Evolutionary conservation across 352 stramenopile species (phyloP).

Genomic region (Phytophthora vignae): DNA sequence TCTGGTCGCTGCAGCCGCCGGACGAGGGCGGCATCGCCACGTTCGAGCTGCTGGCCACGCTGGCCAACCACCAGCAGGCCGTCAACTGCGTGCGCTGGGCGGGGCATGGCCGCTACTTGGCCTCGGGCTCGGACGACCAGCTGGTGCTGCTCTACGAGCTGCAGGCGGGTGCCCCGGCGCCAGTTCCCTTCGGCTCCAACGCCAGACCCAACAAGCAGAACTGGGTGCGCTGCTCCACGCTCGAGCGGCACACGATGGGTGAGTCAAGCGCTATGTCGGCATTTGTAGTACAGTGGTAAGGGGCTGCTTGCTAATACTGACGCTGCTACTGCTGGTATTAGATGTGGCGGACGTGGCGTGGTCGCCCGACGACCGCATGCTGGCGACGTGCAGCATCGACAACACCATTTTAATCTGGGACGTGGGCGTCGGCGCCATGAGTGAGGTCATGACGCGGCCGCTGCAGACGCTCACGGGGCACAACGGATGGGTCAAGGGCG

Average conservation of each 20-base stretch:
- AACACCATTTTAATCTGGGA: conserved; percentile 91
- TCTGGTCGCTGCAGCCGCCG: conserved; percentile 71
- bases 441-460: conserved; percentile 80
- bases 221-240: conserved; percentile 80
- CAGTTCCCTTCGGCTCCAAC: conserved; percentile 86
- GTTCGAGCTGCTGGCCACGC: conserved; percentile 84
- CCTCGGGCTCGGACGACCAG: conserved; percentile 86
- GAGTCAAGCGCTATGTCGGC: not conserved
- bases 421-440: conserved; percentile 60
- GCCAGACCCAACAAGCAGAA: conserved; percentile 86
- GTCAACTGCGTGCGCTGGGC: conserved; percentile 91
- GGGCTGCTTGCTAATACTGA: conserved; percentile 6
- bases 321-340: conserved; percentile 24
- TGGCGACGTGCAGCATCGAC: conserved; percentile 91
- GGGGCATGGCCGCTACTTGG: conserved; percentile 78
- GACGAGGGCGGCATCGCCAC: conserved; percentile 55
- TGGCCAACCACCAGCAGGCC: conserved; percentile 84
- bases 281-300: too few species aligned
- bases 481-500: conserved; percentile 89
- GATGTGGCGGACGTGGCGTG: conserved; percentile 88
- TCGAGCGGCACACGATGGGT: conserved; percentile 90
- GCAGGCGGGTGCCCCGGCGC: conserved; percentile 60
- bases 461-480: conserved; percentile 81
- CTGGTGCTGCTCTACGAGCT: conserved; percentile 87
- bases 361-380: conserved; percentile 88